Conservation (phyloP, 768 basidiomycete genomes). For the Tylopilus sp. region DNA sequence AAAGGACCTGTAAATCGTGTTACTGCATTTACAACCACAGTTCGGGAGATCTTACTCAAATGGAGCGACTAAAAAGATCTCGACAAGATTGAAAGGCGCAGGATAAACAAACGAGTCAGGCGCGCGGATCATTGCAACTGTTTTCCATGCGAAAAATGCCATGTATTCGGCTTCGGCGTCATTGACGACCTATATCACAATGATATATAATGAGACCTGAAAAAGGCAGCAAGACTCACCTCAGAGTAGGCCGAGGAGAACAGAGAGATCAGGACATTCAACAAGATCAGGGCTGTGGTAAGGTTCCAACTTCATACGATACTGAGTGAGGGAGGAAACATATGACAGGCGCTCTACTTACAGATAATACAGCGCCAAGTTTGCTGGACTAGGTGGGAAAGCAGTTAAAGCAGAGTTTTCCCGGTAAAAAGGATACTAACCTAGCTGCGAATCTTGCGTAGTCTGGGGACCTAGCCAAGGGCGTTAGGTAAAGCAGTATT, state of each 20-base stretch:
- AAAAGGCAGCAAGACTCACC: slow-evolving; percentile 39
- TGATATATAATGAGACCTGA: neutral
- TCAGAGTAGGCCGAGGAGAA: slow-evolving; percentile 92
- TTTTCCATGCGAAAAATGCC: slow-evolving; percentile 87
- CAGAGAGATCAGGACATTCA: slow-evolving; percentile 94
- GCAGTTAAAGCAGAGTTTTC: neutral
- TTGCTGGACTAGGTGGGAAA: slow-evolving; percentile 40
- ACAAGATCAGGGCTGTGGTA: slow-evolving; percentile 74
- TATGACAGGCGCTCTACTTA: slow-evolving; percentile 34
- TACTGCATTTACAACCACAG: neutral
- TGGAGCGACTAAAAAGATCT: slow-evolving; percentile 75
- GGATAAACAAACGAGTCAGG: slow-evolving; percentile 83
- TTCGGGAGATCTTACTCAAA: slow-evolving; percentile 61
- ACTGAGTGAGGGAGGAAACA: neutral
- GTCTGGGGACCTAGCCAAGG: slow-evolving; percentile 52
- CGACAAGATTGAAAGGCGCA: slow-evolving; percentile 89
- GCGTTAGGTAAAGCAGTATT: neutral
- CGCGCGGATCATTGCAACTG: slow-evolving; percentile 79
- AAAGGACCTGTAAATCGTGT: slow-evolving; percentile 35
- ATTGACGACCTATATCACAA: slow-evolving; percentile 56
- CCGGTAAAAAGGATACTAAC: slow-evolving; percentile 27
- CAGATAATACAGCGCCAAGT: slow-evolving; percentile 78
- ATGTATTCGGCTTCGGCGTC: slow-evolving; percentile 91
- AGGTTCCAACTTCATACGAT: slow-evolving; percentile 66
- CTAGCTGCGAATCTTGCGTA: slow-evolving; percentile 54